A percentile compares a stretch with the other conserved stretches of the same genome.
Conservation (phyloP, 306 rosid genomes). For the Biancaea sappan region DNA sequence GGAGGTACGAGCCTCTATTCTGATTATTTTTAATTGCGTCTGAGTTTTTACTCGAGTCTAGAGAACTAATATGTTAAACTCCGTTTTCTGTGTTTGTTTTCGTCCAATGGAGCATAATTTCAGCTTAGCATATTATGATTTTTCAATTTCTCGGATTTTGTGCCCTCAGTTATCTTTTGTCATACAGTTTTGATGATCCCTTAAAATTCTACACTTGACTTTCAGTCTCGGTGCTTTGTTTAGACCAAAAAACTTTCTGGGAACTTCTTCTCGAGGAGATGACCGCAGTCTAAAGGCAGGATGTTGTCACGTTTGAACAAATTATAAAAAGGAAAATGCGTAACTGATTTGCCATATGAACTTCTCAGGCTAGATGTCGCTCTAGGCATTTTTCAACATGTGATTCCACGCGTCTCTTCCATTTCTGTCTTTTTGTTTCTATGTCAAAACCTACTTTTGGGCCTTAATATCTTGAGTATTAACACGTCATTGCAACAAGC, state of each 20-base stretch:
- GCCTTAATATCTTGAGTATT: not conserved
- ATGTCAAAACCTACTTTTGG: not conserved
- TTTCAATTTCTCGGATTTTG: not conserved
- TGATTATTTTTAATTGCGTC: not conserved
- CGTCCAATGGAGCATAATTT: constrained; percentile 7
- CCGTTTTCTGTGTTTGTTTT: not conserved
- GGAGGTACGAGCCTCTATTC: not conserved
- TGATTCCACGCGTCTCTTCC: not conserved
- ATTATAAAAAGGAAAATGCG: not conserved
- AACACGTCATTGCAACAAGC: not conserved
- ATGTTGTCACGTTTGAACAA: not conserved
- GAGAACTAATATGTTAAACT: constrained; percentile 29
- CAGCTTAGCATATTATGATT: not conserved
- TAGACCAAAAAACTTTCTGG: constrained; percentile 1
- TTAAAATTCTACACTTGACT: not conserved
- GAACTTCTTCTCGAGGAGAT: not conserved
- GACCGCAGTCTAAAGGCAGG: not conserved
- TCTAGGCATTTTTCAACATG: not conserved
- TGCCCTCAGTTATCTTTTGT: not conserved
- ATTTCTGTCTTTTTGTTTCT: constrained; percentile 5
- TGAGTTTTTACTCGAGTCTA: not conserved
- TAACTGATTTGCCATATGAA: constrained; percentile 9
- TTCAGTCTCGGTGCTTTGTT: constrained; percentile 19
- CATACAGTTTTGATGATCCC: not conserved
- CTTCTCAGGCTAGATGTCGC: constrained; percentile 24